Base-by-base conservation (phyloP, 192 early-diverging fungal genomes). In the Rhizoclosmatium sp. region DNA sequence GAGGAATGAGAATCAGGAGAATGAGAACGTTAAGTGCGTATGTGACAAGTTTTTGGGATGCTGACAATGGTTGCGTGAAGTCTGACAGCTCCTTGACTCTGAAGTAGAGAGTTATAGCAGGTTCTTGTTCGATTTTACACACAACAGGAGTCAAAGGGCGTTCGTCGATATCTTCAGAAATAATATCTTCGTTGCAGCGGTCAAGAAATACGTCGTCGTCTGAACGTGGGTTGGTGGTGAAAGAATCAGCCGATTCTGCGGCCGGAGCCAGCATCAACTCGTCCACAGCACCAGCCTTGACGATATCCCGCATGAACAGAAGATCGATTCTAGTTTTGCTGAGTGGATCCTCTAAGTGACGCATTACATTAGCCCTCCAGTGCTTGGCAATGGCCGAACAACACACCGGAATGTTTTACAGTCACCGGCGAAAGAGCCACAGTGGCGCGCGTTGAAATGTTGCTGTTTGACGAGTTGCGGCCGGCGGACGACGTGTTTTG, bases 121-220 rank as follows among this genome's bases (percentile, higher is more conserved):
- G 54, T 56, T 56, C 19, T 56, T 56, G 54, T 14, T 56, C 9
- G 10, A 56, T 14, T 14, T 14, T 9, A 9, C 9, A 9, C 10
- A 56, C 10, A 56, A 56, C 19, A n/a, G 54, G 54, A 56, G 54
- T 14, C 54, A n/a, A 14, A n/a, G 19, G 10, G 54, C 10, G 19
- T n/a, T 14, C 10, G 10, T 9, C 54, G 54, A 56, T 9, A n/a
- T 56, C 54, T 56, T 56, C 54, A 56, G 54, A 56, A 9, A 56
- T 56, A n/a, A 56, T 56, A 40, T 62, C 60, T 62, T 62, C 60
- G 23, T 62, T 62, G 60, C 60, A 62, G 7, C 10, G 7, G 23
- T 62, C 60, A 7, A 31, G 60, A 19, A 62, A 19, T 62, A 7
- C 5, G 39, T 9, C 21, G 23, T 62, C 7, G 60, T 62, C 21